Base-by-base conservation (phyloP, 257 asterid species). In the Anisodus acutangulus region DNA sequence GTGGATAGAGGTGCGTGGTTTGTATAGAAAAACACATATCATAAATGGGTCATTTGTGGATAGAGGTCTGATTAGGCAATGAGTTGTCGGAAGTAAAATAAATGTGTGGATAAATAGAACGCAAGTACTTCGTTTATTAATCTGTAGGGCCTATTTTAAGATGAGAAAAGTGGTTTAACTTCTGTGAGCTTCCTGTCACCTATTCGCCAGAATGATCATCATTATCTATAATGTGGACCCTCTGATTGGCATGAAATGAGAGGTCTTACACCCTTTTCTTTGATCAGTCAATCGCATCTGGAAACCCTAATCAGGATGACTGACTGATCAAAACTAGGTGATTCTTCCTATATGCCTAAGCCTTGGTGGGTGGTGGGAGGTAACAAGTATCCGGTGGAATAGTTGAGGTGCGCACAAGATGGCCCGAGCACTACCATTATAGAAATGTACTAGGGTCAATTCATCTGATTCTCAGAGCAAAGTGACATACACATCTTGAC, bases 401-500 rank as follows among this genome's bases (percentile, higher is more conserved):
- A 26, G 15, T 64, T 6, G 43, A 64, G 71, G 43, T 64, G 45
- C 2, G n/a, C n/a, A 64, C 43, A 26, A 31, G 71, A 26, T 64
- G 43, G 13, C 3, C 15, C 9, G 9, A 64, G 39, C 17, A 10
- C 71, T 17, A 64, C 71, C 43, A 64, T 64, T 17, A 26, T 31
- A 26, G 11, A 31, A 64, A 64, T 0, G 71, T 70, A 16, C 79
- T 41, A 41, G 37, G 79, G 53, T 41, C 37, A 70, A 4, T 11
- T 17, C 55, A 57, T 70, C 37, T 17, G 41, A 17, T 70, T 70
- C 16, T 41, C 7, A 26, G 31, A 70, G 16, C 79, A 70, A 70
- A 41, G 79, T 9, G 8, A 41, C 79, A 17, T 17, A 17, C 62
- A 15, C 53, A 68, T 68, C 78, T 68, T 68, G 78, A 68, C 78